Evolutionary conservation across 495 filamentous ascomycete species (phyloP).

Genomic region (Aspergillus heteromorphus): DNA sequence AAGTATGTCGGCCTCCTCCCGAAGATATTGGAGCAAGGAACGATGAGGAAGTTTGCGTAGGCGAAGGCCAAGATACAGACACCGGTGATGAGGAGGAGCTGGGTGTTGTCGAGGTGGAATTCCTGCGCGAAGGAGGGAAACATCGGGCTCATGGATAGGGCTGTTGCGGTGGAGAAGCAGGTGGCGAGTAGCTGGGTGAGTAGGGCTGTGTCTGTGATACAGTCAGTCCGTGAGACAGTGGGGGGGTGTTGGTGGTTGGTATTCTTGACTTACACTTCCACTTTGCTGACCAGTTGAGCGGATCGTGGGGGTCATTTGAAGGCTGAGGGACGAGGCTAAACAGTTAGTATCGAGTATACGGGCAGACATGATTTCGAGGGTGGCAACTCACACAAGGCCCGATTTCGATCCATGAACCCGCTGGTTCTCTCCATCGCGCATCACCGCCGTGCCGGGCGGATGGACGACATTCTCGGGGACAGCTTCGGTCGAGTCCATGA

Average conservation of each 20-base stretch:
- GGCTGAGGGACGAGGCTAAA: not conserved
- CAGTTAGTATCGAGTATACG: not conserved
- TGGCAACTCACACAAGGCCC: not conserved
- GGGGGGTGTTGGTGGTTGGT: not conserved
- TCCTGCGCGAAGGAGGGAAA: constrained; percentile 43
- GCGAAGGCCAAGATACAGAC: constrained; percentile 49
- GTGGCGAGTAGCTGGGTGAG: constrained; percentile 36
- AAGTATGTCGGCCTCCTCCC: constrained; percentile 51
- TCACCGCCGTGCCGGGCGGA: not conserved
- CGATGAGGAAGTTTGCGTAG: constrained; percentile 50
- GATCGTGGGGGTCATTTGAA: not conserved
- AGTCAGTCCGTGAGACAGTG: too few relatives aligned
- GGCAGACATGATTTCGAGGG: not conserved
- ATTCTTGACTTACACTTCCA: not conserved
- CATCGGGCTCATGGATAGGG: constrained; percentile 47
- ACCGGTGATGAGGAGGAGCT: constrained; percentile 47
- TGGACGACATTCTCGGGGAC: not conserved
- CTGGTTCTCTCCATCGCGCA: not conserved
- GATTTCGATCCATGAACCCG: not conserved
- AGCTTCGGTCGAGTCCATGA: not conserved
- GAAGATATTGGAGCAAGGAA: constrained; percentile 48
- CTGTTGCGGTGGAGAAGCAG: constrained; percentile 47
- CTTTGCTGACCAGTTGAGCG: not conserved
- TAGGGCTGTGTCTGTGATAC: constrained; percentile 21
- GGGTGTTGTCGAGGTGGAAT: constrained; percentile 37